phyloP scores from a whole-genome alignment of 331 rosid genomes.

The Quercus phellos region DNA sequence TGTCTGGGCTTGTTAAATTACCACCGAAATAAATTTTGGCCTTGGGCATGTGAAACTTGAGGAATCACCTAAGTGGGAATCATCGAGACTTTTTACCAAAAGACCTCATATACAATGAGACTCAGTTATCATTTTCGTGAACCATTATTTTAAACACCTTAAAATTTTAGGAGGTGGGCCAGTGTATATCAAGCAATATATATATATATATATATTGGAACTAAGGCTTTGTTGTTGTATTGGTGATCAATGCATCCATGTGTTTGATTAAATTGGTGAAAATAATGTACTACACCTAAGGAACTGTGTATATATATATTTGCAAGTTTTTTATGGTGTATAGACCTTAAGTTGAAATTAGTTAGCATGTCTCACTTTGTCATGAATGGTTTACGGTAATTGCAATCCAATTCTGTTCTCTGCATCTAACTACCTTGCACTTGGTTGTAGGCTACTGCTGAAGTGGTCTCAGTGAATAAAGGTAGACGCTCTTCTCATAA shows the following conservation, averaged over 20 bases:
- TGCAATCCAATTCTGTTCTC: slow-evolving; percentile 6
- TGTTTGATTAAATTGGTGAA: too few species aligned
- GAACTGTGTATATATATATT: neutral
- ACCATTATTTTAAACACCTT: neutral
- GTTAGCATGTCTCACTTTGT: slow-evolving; percentile 4
- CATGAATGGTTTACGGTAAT: slow-evolving; percentile 10
- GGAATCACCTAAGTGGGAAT: too few species aligned
- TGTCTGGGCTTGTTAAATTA: too few species aligned
- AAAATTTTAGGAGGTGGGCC: neutral
- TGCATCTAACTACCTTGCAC: slow-evolving; percentile 14
- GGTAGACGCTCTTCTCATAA: slow-evolving; percentile 62
- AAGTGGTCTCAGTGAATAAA: slow-evolving; percentile 49
- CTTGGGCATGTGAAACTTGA: too few species aligned
- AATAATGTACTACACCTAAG: too few species aligned
- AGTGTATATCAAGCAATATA: neutral
- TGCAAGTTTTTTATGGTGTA: neutral
- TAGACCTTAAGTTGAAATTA: neutral
- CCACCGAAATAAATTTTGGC: too few species aligned
- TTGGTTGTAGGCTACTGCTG: slow-evolving; percentile 49
- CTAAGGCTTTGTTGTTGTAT: too few species aligned
- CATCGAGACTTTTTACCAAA: too few species aligned
- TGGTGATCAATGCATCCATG: too few species aligned
- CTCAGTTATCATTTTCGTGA: too few species aligned
- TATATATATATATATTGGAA: too few species aligned
- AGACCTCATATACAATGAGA: too few species aligned